Conservation (phyloP, 768 basidiomycete species). For the Sarcodon sp. region DNA sequence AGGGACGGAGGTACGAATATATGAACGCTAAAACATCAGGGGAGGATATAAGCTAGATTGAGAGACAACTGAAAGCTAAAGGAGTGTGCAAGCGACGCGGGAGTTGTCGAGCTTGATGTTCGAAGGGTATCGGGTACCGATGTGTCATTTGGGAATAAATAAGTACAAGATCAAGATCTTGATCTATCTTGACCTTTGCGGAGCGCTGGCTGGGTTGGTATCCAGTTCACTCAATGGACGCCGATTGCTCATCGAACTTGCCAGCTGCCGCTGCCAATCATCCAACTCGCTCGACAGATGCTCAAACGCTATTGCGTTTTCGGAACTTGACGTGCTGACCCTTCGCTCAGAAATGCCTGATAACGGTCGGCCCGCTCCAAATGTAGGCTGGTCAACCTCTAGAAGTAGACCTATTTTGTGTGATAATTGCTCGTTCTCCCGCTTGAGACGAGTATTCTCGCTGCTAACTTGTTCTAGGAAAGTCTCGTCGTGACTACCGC, state of each 20-base stretch:
- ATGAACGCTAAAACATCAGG: constrained; percentile 5
- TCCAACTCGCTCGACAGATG: constrained; percentile 73
- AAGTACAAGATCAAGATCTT: constrained; percentile 24
- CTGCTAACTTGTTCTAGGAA: constrained; percentile 68
- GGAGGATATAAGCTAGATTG: constrained; percentile 6
- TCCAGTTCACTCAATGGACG: constrained; percentile 66
- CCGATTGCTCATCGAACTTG: constrained; percentile 65
- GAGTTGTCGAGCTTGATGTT: constrained; percentile 9
- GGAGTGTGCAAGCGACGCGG: not conserved
- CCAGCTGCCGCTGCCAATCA: constrained; percentile 77
- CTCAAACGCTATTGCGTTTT: constrained; percentile 66
- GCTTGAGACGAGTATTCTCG: constrained; percentile 69
- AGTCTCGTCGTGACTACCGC: constrained; percentile 67
- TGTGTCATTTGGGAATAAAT: constrained; percentile 12
- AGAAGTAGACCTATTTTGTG: constrained; percentile 85
- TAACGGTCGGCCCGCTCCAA: constrained; percentile 44
- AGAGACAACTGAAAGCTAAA: constrained; percentile 11
- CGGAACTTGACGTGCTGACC: constrained; percentile 70
- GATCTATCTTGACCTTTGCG: constrained; percentile 56
- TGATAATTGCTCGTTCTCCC: constrained; percentile 82
- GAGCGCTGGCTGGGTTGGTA: constrained; percentile 29
- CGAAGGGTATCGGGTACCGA: constrained; percentile 17
- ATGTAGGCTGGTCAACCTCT: constrained; percentile 72
- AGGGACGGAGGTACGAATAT: constrained; percentile 7
- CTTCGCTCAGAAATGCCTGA: constrained; percentile 47